Evolutionary conservation across 2,329 filamentous ascomycete species (phyloP).

Genomic region (Xylariaceae sp.): DNA sequence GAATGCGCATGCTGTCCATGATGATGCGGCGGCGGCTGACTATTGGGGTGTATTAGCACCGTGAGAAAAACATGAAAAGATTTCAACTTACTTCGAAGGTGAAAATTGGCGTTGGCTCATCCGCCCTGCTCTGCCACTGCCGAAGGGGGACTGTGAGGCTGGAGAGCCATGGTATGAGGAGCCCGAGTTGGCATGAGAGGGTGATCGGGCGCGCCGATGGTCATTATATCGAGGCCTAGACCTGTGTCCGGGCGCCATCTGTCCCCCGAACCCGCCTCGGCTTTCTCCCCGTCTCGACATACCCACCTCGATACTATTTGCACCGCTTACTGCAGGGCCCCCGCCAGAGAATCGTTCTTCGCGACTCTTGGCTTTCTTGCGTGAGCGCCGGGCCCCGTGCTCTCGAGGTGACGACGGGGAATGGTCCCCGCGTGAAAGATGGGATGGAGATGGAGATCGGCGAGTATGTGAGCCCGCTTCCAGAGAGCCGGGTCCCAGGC

Average conservation of each 20-base stretch:
- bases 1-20: no score
- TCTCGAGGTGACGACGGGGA: slow-evolving; percentile 21
- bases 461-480: slow-evolving; percentile 20
- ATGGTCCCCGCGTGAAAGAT: slow-evolving; percentile 16
- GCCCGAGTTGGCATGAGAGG: slow-evolving; percentile 47
- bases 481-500: slow-evolving; percentile 14
- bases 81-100: slow-evolving; percentile 24
- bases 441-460: slow-evolving; percentile 15
- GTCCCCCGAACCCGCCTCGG: slow-evolving; percentile 31
- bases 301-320: slow-evolving; percentile 44
- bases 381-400: slow-evolving; percentile 20
- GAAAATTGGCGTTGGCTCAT: slow-evolving; percentile 35
- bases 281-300: slow-evolving; percentile 32
- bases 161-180: slow-evolving; percentile 53
- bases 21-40: no score
- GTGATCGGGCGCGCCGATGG: slow-evolving; percentile 36
- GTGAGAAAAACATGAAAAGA: no score
- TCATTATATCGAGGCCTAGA: slow-evolving; percentile 32
- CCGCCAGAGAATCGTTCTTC: slow-evolving; percentile 31
- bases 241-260: slow-evolving; percentile 27
- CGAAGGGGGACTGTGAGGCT: slow-evolving; percentile 52
- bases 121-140: slow-evolving; percentile 46
- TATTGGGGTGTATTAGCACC: no score
- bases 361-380: slow-evolving; percentile 30
- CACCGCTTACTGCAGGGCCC: slow-evolving; percentile 33